These are phyloP conservation scores for Lactuca saligna DNA, from an alignment of 129 eudicot species.

Conservation along the genomic window DNA sequence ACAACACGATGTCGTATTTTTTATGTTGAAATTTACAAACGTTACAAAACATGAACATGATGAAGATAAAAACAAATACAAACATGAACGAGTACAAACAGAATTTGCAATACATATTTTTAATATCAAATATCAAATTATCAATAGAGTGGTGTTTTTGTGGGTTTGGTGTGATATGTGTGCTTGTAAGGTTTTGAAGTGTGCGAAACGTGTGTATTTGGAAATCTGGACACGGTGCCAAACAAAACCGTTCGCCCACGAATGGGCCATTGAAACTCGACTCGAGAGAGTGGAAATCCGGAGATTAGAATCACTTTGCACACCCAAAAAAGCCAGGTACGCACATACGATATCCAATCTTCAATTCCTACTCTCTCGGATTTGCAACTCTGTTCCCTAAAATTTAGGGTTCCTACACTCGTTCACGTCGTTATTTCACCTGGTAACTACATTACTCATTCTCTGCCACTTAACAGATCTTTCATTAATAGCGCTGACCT, in stretches of 20 bases:
- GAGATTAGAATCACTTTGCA: background rate
- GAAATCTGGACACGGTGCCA: background rate
- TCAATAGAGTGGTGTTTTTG: too few relatives aligned
- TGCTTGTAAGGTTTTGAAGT: background rate
- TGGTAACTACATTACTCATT: conserved; percentile 18
- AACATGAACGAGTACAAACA: too few relatives aligned
- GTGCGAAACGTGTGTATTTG: background rate
- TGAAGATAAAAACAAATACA: too few relatives aligned
- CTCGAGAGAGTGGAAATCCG: background rate
- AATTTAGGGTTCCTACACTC: conserved; percentile 21
- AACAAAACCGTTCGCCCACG: background rate
- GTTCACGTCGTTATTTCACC: conserved; percentile 9
- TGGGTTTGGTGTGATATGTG: background rate
- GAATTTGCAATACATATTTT: too few relatives aligned
- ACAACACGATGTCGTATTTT: too few relatives aligned
- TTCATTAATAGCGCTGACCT: background rate
- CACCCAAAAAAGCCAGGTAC: conserved; percentile 34
- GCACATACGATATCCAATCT: conserved; percentile 44
- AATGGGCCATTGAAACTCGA: background rate
- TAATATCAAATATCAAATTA: too few relatives aligned
- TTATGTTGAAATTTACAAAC: too few relatives aligned
- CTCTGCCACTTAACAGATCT: conserved; percentile 4
- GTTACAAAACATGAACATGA: too few relatives aligned
- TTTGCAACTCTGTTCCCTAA: conserved; percentile 6
- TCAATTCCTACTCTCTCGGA: conserved; percentile 13